Base-by-base conservation (phyloP, 2,329 filamentous ascomycete genomes). In the Microcyclospora tardicrescens region DNA sequence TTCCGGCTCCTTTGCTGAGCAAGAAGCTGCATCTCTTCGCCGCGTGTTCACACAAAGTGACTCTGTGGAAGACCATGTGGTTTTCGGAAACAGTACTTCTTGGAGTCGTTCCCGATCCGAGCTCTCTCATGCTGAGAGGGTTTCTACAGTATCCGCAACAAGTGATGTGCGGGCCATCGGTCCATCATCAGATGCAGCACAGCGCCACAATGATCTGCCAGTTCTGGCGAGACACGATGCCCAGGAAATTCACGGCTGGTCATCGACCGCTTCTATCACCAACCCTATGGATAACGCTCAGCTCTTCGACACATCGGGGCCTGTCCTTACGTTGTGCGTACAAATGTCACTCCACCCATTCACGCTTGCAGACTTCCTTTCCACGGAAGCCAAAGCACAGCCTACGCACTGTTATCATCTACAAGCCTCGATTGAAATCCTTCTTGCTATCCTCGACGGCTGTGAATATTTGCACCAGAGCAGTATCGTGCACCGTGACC, bases 261-360 rank as follows among this genome's bases (percentile, higher is more conserved):
- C 35, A 13, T 24, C 13, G n/a, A 14, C 35, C 11, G 10, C 10
- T n/a, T 15, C 16, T 11, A 13, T 36, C 5, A 27, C 10, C 28
- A 28, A 36, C n/a, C n/a, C 16, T 13, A 36, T 37, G 31, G 27
- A 9, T 3, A 15, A 15, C n/a, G 44, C 35, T 31, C 38, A 29
- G 1, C 30, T 45, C 11, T 19, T 41, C n/a, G 33, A 38, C 2
- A 43, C 33, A 10, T 30, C 39, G 10, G 48, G 44, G 12, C 51
- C 54, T 13, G 55, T 34, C 10, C 49, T 77, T 10, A 69, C 70
- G 5, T 62, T 81, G 8, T 76, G 79, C 53, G 75, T 81, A n/a
- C 77, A 81, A 50, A 81, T 81, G 75, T 73, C 72, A 4, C 62
- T 77, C 2, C 74, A 79, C 53, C 75, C 76, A 1, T 64, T 77